Percentiles rank a stretch among this genome's conserved stretches.
These are phyloP conservation scores for Pestalotiopsis fici DNA, from an alignment of 2,329 filamentous ascomycete species.

Conservation along the genomic window DNA sequence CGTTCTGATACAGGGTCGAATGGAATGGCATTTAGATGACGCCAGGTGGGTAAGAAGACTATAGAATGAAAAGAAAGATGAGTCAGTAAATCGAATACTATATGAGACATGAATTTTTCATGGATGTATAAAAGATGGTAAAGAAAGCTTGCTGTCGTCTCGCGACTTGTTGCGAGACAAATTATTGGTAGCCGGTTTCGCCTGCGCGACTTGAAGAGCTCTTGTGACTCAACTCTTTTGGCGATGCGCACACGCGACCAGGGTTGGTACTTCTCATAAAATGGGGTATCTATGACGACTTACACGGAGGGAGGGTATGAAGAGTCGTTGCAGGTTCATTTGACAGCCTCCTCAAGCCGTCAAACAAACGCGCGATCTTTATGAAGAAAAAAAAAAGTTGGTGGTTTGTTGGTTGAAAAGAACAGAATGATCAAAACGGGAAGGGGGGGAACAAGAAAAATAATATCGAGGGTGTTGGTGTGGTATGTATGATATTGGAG, in stretches of 20 bases:
- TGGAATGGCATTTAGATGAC: slow-evolving; percentile 89
- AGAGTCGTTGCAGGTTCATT: slow-evolving; percentile 92
- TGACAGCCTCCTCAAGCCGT: slow-evolving; percentile 78
- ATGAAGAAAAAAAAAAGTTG: slow-evolving; percentile 13
- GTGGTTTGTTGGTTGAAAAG: slow-evolving; percentile 1
- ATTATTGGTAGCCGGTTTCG: neutral
- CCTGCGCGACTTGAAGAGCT: neutral
- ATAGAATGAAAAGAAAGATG: slow-evolving; percentile 15
- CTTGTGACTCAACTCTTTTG: neutral
- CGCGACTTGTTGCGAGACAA: neutral
- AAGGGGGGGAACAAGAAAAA: neutral
- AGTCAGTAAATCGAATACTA: slow-evolving; percentile 18
- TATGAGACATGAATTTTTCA: neutral
- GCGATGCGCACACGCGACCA: neutral
- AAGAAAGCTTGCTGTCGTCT: neutral
- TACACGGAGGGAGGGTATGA: slow-evolving; percentile 65
- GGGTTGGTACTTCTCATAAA: neutral
- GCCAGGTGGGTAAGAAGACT: slow-evolving; percentile 61
- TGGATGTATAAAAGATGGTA: neutral
- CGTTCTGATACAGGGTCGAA: slow-evolving; percentile 70
- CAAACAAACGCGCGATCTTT: slow-evolving; percentile 83
- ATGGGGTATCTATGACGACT: slow-evolving; percentile 30
- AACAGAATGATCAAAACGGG: neutral
- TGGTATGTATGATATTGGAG: neutral
- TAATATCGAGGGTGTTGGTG: slow-evolving; percentile 3